Evolutionary conservation across 495 filamentous ascomycete genomes (phyloP), one percentile per base, ranked within the genome.

Genomic region (Trichoderma reesei): DNA sequence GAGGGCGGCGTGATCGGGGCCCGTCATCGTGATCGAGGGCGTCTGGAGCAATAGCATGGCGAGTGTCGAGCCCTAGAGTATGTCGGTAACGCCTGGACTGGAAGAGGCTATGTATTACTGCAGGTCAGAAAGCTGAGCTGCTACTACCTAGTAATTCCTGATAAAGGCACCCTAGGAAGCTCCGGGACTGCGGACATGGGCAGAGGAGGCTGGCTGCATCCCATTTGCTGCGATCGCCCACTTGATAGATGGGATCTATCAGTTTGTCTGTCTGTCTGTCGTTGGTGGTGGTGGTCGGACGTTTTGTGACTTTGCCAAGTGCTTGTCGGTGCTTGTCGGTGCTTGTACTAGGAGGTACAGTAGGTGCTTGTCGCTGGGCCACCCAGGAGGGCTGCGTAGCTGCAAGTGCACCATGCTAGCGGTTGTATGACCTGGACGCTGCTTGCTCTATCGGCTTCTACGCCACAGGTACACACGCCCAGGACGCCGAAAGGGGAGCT

Each of bases 211-310:
- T 56, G 51, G 51, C 51, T 56, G 51, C 51, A 56, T 13, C 6
- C 11, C 20, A 33, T 46, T 46, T 33, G 31, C 51, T 56, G 51
- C 51, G 51, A 56, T 56, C 51, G 51, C 51, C 51, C 51, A 31
- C 34, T 56, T 56, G 51, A 56, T 20, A 56, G 51, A 56, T 56
- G 26, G 10, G 51, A 10, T 34, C 34, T 14, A 14, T 54, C n/a
- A 3, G 26, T 26, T 26, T 26, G 26, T 26, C 26, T 26, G 26
- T 26, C 26, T 26, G 26, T 48, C 9, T 6, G 44, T 48, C 5
- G 20, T 16, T 31, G 18, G n/a, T 18, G 46, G n/a, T 18, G 46
- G 26, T 26, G 26, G 26, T 26, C 26, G 26, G 26, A 26, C 26
- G 26, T 26, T 26, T 26, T 26, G 26, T 26, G 26, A 26, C 26